Evolutionary conservation across 2,329 filamentous ascomycete genomes (phyloP), one percentile per base, ranked within the genome.

Genomic region (Pestalotiopsis sp.): DNA sequence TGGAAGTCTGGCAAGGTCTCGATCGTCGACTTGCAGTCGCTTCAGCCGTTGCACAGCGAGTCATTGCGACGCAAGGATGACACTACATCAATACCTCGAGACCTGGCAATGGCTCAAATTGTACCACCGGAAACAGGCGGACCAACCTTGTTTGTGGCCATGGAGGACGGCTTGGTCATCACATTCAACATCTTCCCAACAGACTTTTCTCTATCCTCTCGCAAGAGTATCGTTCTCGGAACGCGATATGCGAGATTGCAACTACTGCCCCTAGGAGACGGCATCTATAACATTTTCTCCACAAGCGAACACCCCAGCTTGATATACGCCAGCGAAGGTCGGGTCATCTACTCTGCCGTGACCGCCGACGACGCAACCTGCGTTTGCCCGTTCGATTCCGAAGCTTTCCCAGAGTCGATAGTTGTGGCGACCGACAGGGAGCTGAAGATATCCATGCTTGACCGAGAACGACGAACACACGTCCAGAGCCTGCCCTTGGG

Each of bases 221-320:
- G 91, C 71, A 97, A 95, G 77, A 94, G 90, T 74, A 91, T 97
- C 27, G 90, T 95, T 1, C 84, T 99, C 13, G 95, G 96, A 27
- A 95, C 93, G 14, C 92, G 94, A 69, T 92, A 97, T 73, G 93
- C 95, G 2, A 90, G 89, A 14, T 91, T 99, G 74, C 92, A 95
- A 69, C 85, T 92, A 25, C 82, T 99, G 2, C 93, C 94, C 0
- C 88, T 91, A 64, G 84, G 84, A 0, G 83, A 91, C 62, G 88
- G 87, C 0, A 82, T 93, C 0, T 92, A 87, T 77, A 97, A 93
- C 74, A 91, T 99, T 0, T 97, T 99, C 77, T 94, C 94, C 0
- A 97, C 94, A 0, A 97, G 94, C 68, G 96, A 99, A 75, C 94
- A 98, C 76, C 93, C 96, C 0, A 98, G 93, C 71, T 81, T 99